Base-by-base conservation (phyloP, 2,329 filamentous ascomycete genomes). In the Helicocarpus griseus region DNA sequence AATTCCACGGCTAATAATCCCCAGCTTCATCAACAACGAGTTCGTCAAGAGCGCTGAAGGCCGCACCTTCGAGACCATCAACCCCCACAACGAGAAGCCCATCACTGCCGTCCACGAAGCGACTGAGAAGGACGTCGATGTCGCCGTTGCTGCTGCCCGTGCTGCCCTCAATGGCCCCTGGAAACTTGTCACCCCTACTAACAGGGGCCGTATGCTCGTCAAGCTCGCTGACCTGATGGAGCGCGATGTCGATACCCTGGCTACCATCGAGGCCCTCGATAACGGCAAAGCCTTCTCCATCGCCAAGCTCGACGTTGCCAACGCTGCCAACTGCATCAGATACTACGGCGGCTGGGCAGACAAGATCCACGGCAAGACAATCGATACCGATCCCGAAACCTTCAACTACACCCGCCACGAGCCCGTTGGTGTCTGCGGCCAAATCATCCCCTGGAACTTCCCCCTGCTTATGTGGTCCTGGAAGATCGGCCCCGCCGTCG, bases 331-430 rank as follows among this genome's bases (percentile, higher is more conserved):
- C 66, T 86, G 81, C 74, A 70, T 95, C 64, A 82, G 89, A 73
- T 96, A 90, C 77, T 93, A 91, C 63, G 88, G 80, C 67, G 89
- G 89, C 57, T 95, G 87, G 85, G 94, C 77, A 89, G 94, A 95
- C 78, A 95, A 95, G 85, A 87, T 94, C 61, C 78, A 85, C 73
- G 89, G 89, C 72, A 89, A 90, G 78, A 87, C 89, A 56, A 82
- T 93, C 58, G 87, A 94, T 63, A 86, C 88, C 60, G 75, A 79
- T 63, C 79, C 81, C 53, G 85, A 89, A 61, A 87, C 83, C 69
- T 88, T 94, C 76, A 85, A 87, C 77, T 94, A 93, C 77, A 89
- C 87, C 60, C 77, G 79, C 66, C 81, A 83, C 61, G 88, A 95
- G 79, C 86, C 89, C 35, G 72, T 82, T 57, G 86, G 86, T 72